phyloP scores from a whole-genome alignment of 2,329 filamentous ascomycete species.

The Diaporthe sp. region DNA sequence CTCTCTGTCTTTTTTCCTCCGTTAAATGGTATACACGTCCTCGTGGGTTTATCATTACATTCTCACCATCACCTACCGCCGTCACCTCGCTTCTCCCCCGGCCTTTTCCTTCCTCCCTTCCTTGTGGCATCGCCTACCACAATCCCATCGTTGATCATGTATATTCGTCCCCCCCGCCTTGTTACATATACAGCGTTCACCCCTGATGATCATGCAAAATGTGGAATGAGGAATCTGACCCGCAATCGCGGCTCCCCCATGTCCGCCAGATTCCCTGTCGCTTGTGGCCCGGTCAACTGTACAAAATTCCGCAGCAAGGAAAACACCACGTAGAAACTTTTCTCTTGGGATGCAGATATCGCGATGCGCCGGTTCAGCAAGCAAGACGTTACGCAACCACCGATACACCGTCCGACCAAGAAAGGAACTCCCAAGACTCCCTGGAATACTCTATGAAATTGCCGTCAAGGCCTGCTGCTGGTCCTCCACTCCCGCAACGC shows the following conservation, averaged over 20 bases:
- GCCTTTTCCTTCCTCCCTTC: conserved; percentile 10
- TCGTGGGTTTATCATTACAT: conserved; percentile 40
- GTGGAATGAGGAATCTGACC: conserved; percentile 30
- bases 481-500: conserved; percentile 15
- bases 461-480: conserved; percentile 29
- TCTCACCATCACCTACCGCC: conserved; percentile 6
- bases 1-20: conserved; percentile 24
- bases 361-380: conserved; percentile 42
- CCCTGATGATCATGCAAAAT: conserved; percentile 39
- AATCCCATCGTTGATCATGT: conserved; percentile 38
- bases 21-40: conserved; percentile 39
- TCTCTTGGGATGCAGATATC: conserved; percentile 41
- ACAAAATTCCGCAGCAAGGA: conserved; percentile 31
- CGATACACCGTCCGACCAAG: conserved; percentile 41
- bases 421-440: conserved; percentile 42
- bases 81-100: not conserved
- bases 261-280: conserved; percentile 10
- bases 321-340: conserved; percentile 35
- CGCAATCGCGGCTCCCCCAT: conserved; percentile 21
- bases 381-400: conserved; percentile 39
- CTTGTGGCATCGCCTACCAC: conserved; percentile 31
- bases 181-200: conserved; percentile 39
- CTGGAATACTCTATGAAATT: conserved; percentile 39
- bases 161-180: conserved; percentile 37
- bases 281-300: conserved; percentile 28